phyloP scores from a whole-genome alignment of 371 early-diverging fungal species.

The Mucor velutinosus region DNA sequence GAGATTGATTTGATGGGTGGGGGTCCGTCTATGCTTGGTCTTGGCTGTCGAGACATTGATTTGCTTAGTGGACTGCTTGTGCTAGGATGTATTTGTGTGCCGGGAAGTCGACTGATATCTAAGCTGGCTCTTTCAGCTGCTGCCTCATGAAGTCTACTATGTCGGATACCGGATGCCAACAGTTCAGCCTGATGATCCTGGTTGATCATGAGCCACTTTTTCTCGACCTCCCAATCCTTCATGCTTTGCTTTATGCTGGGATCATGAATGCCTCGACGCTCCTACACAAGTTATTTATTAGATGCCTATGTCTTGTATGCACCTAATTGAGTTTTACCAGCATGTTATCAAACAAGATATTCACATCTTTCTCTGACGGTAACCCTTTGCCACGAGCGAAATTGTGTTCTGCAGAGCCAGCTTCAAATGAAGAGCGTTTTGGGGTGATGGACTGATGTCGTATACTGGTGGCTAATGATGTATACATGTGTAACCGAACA shows the following conservation, averaged over 20 bases:
- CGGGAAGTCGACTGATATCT: slow-evolving; percentile 10
- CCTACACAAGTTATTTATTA: slow-evolving; percentile 16
- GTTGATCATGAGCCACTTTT: slow-evolving; percentile 54
- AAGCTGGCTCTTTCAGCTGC: slow-evolving; percentile 6
- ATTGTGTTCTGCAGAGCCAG: slow-evolving; percentile 23
- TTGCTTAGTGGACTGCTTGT: background rate
- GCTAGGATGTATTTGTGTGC: background rate
- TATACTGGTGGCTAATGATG: background rate
- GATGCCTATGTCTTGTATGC: background rate
- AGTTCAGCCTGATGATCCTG: slow-evolving; percentile 53
- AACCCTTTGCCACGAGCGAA: slow-evolving; percentile 22
- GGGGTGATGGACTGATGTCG: slow-evolving; percentile 13
- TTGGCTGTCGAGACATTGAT: background rate
- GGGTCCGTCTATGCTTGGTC: background rate
- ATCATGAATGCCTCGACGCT: slow-evolving; percentile 49
- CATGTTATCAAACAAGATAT: slow-evolving; percentile 42
- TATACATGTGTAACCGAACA: background rate
- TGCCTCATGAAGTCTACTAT: background rate
- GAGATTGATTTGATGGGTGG: slow-evolving; percentile 16
- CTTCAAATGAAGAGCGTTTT: slow-evolving; percentile 28
- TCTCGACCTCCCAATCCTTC: slow-evolving; percentile 40
- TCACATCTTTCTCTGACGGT: slow-evolving; percentile 34
- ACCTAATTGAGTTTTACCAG: slow-evolving; percentile 26
- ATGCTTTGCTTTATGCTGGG: slow-evolving; percentile 30
- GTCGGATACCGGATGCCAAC: slow-evolving; percentile 20